Evolutionary conservation across 1,284 basidiomycete species (phyloP), one percentile per base, ranked within the genome.

Genomic region (Papiliotrema laurentii): DNA sequence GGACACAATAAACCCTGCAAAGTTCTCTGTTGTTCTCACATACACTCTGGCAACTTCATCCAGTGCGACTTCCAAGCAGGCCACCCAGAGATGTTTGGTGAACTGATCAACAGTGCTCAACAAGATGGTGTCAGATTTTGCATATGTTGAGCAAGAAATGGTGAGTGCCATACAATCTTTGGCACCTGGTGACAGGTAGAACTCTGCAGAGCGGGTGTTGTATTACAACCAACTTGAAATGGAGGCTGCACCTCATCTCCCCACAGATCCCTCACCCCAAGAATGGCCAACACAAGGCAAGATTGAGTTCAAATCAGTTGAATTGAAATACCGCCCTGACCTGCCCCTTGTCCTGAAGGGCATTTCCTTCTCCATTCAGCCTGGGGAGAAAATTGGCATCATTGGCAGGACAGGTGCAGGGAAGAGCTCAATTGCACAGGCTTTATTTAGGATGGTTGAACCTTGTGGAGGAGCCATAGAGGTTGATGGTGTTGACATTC

Each of bases 361-460:
- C 9, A 40, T 75, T 10, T 61, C 48, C 0, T 62, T 69, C 42
- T 35, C 40, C 2, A 53, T 71, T 28, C 42, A 56, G 2, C 49
- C 63, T 13, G 69, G 69, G 1, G 55, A 64, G 46, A 69, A 68
- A 48, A 56, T 88, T 54, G 85, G 85, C 5, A 80, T 87, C 47
- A 83, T 87, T 11, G 85, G 84, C 13, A 71, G 84, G 19, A 86
- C 83, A 1, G 84, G 83, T 13, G 83, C 84, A 37, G 82, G 80
- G 68, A 64, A 68, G 63, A 58, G 54, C 14, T 58, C 84, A 4
- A 70, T 89, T 9, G 72, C 88, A 37, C 84, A 71, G 45, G 72
- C 72, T 0, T 75, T 90, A 5, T 83, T 89, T 69, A 83, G 86
- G 13, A 81, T 83, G 41, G 81, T 85, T 25, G 84, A 87, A 67